Conservation (phyloP, 1,139 yeast genomes). For the Scheffersomyces cryptocercus region DNA sequence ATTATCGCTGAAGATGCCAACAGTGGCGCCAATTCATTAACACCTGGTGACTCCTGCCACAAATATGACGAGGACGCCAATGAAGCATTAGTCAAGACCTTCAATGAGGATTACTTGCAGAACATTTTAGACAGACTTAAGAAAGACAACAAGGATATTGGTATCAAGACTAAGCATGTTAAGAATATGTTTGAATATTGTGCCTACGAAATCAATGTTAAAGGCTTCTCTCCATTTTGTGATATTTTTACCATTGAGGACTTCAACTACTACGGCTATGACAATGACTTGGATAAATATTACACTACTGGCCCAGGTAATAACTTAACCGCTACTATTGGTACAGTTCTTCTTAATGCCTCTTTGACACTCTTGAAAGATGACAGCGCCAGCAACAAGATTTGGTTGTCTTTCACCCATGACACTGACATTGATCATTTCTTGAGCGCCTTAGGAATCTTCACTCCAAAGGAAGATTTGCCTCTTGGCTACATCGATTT, state of each 20-base stretch:
- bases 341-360: slow-evolving; percentile 52
- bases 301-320: slow-evolving; percentile 55
- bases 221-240: slow-evolving; percentile 52
- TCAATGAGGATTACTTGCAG: slow-evolving; percentile 17
- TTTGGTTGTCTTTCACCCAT: slow-evolving; percentile 30
- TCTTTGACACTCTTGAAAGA: slow-evolving; percentile 44
- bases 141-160: slow-evolving; percentile 24
- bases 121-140: slow-evolving; percentile 19
- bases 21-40: slow-evolving; percentile 32
- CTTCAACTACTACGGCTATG: slow-evolving; percentile 44
- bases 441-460: slow-evolving; percentile 26
- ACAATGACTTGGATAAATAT: slow-evolving; percentile 44
- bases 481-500: slow-evolving; percentile 24
- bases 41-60: slow-evolving; percentile 27
- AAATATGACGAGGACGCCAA: slow-evolving; percentile 15
- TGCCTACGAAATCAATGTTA: slow-evolving; percentile 54
- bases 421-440: slow-evolving; percentile 31
- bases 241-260: slow-evolving; percentile 54
- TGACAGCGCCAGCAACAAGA: slow-evolving; percentile 17
- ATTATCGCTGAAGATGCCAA: slow-evolving; percentile 26
- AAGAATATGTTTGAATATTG: slow-evolving; percentile 43
- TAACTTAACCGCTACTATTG: slow-evolving; percentile 41
- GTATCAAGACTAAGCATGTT: slow-evolving; percentile 40
- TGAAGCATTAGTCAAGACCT: slow-evolving; percentile 12
- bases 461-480: slow-evolving; percentile 19